phyloP scores from a whole-genome alignment of 2,329 filamentous ascomycete species.

The Xylariaceae sp. region DNA sequence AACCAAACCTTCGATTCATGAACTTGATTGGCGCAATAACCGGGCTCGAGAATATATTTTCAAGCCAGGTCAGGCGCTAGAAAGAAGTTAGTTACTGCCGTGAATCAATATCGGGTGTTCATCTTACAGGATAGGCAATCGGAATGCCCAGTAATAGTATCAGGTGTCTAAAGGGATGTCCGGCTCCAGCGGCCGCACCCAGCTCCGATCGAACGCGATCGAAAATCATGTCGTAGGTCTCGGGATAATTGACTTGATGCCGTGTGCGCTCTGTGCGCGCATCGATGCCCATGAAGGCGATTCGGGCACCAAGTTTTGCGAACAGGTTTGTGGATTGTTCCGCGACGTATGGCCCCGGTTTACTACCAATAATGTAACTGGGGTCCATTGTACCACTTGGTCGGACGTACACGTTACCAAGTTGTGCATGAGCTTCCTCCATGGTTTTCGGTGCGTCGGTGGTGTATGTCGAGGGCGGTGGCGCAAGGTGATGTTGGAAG shows the following conservation, averaged over 20 bases:
- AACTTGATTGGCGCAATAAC: constrained; percentile 85
- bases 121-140: constrained; percentile 70
- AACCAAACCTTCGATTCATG: constrained; percentile 82
- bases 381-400: constrained; percentile 48
- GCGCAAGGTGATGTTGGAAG: constrained; percentile 91
- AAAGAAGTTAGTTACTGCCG: constrained; percentile 11
- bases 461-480: constrained; percentile 80
- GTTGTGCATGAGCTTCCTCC: constrained; percentile 65
- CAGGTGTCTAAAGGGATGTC: constrained; percentile 80
- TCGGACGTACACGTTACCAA: constrained; percentile 70
- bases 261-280: constrained; percentile 92
- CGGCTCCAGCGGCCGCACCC: constrained; percentile 57
- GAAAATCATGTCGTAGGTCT: constrained; percentile 84
- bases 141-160: constrained; percentile 84
- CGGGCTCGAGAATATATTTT: constrained; percentile 84
- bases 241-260: constrained; percentile 90
- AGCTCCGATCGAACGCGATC: constrained; percentile 71
- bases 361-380: constrained; percentile 74
- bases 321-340: constrained; percentile 86
- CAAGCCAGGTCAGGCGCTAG: constrained; percentile 86
- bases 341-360: constrained; percentile 82
- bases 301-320: constrained; percentile 72
- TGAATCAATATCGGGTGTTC: constrained; percentile 30
- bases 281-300: constrained; percentile 85
- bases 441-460: constrained; percentile 58